Percentiles rank a stretch among this genome's conserved stretches.
phyloP scores from a whole-genome alignment of 306 rosid species.

The Coriaria nepalensis region DNA sequence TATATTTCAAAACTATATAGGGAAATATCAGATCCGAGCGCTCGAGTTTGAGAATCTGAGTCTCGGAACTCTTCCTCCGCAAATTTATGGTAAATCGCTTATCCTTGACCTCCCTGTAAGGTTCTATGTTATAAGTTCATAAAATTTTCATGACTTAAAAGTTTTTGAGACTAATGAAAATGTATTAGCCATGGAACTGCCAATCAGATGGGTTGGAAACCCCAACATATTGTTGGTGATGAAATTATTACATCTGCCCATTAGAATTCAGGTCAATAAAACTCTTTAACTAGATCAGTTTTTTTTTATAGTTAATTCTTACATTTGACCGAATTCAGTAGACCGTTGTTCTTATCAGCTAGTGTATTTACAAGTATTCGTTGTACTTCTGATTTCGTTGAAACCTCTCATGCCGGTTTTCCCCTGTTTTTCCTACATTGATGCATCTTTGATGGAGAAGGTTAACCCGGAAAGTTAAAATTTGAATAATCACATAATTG shows the following conservation, averaged over 20 bases:
- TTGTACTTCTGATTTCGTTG: constrained; percentile 42
- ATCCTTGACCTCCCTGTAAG: too few species aligned
- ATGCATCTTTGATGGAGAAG: constrained; percentile 82
- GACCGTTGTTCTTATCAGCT: constrained; percentile 40
- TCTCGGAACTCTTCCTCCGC: too few species aligned
- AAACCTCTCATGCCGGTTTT: constrained; percentile 83
- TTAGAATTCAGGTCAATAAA: too few species aligned
- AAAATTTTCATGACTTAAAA: too few species aligned
- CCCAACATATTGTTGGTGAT: constrained; percentile 57
- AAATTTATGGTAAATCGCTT: too few species aligned
- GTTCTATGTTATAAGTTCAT: too few species aligned
- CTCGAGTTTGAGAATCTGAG: too few species aligned
- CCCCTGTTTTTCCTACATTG: constrained; percentile 76
- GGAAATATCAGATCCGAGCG: too few species aligned
- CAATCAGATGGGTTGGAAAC: constrained; percentile 83
- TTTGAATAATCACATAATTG: background rate
- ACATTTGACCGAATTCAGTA: background rate
- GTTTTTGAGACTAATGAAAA: constrained; percentile 63
- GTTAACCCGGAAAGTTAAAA: constrained; percentile 17
- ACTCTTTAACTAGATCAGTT: background rate
- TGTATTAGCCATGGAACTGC: constrained; percentile 70
- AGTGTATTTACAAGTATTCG: constrained; percentile 66
- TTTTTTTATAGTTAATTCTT: constrained; percentile 13
- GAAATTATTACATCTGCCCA: constrained; percentile 44
- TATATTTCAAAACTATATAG: too few species aligned